A percentile compares a stretch with the other conserved stretches of the same genome.
Evolutionary conservation across 2,329 filamentous ascomycete genomes (phyloP).

Genomic region (Incumbomyces lentus): DNA sequence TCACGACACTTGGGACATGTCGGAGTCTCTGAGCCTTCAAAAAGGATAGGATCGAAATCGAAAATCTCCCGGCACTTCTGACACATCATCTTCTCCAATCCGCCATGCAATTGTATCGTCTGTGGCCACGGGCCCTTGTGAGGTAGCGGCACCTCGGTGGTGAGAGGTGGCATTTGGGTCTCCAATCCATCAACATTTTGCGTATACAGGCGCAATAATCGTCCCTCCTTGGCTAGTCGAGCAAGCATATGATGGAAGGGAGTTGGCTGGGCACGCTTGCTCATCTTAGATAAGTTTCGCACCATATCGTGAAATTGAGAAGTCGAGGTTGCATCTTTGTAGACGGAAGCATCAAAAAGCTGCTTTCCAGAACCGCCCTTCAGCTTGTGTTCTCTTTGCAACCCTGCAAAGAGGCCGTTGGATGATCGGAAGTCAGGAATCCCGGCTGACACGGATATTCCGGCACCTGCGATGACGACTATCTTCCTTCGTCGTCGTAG

Average conservation of each 20-base stretch:
- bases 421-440: slow-evolving; percentile 95
- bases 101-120: slow-evolving; percentile 87
- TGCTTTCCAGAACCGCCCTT: slow-evolving; percentile 81
- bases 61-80: slow-evolving; percentile 75
- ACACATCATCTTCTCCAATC: slow-evolving; percentile 91
- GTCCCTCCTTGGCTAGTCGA: slow-evolving; percentile 75
- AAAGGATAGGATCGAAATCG: slow-evolving; percentile 67
- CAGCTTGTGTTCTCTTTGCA: slow-evolving; percentile 78
- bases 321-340: slow-evolving; percentile 81
- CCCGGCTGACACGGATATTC: slow-evolving; percentile 92
- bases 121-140: slow-evolving; percentile 84
- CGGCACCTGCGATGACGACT: slow-evolving; percentile 89
- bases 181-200: slow-evolving; percentile 97
- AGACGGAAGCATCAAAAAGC: slow-evolving; percentile 94
- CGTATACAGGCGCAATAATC: slow-evolving; percentile 80
- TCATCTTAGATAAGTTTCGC: slow-evolving; percentile 70
- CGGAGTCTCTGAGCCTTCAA: slow-evolving; percentile 74
- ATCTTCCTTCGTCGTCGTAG: slow-evolving; percentile 90
- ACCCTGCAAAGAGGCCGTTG: slow-evolving; percentile 74
- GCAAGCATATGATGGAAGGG: slow-evolving; percentile 89
- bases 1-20: slow-evolving; percentile 65
- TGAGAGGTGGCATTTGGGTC: slow-evolving; percentile 66
- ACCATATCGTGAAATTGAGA: slow-evolving; percentile 95
- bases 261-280: slow-evolving; percentile 67
- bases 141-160: slow-evolving; percentile 70